Base-by-base conservation (phyloP, 768 basidiomycete species). In the Panaeolus papilionaceus region DNA sequence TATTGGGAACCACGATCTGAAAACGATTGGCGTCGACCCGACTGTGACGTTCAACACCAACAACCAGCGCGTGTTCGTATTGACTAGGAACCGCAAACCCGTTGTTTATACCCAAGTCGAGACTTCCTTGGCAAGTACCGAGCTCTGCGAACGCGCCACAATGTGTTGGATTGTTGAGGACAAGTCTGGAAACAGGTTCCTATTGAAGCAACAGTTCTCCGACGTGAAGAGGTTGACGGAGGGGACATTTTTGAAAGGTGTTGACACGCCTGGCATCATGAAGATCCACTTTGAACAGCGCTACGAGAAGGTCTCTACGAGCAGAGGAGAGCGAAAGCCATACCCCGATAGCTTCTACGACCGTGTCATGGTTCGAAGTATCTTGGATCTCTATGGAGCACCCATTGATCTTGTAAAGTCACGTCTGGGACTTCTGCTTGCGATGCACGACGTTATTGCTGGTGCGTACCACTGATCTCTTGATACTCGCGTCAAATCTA, bases 261-360 rank as follows among this genome's bases (percentile, higher is more conserved):
- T 58, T 33, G 26, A 58, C n/a, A n/a, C 33, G 6, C 26, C 26
- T 58, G 54, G 26, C 26, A 33, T 58, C 12, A 28, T 16, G 10
- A 58, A 58, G 14, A 37, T 58, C 4, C 33, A 58, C 14, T 58
- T 33, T 16, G 54, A 58, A 16, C 54, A 58, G 28, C 54, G 28
- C 3, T 58, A 58, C 14, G 54, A 58, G 28, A 28, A 33, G 28
- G 16, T 58, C 28, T 58, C 54, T 6, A 58, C 8, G 3, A 58
- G 54, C 14, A 10, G 54, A 12, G 54, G 54, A 16, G 14, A 12
- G 33, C 14, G 54, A 8, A 16, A 16, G 12, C 54, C 54, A 6
- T 58, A n/a, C 54, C 54, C 54, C 11, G 54, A 58, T 33, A 58
- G 16, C 26, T 58, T 58, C 14, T 58, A 58, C 12, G 54, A 58